A percentile compares a stretch with the other conserved stretches of the same genome.
These are phyloP conservation scores for Cordyceps pruinosa DNA, from an alignment of 2,329 filamentous ascomycete genomes.

Conservation along the genomic window DNA sequence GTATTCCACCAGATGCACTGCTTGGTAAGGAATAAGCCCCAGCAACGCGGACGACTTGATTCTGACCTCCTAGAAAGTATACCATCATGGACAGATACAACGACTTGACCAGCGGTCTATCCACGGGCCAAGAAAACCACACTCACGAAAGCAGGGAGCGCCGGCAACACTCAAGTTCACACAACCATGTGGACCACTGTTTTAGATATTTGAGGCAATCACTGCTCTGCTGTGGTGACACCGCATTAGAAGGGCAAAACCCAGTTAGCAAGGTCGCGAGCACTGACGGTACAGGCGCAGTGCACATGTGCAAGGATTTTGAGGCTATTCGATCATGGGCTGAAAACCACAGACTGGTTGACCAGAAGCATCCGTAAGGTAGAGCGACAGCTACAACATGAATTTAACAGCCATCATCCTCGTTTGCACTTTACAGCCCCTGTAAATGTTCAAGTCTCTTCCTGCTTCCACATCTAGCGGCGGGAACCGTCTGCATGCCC, in stretches of 20 bases:
- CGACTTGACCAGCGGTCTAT: background rate
- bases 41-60: background rate
- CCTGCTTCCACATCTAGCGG: no score
- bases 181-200: background rate
- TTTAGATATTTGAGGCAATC: background rate
- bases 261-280: background rate
- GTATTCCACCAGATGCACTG: background rate
- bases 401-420: no score
- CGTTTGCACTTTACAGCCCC: no score
- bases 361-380: background rate
- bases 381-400: background rate
- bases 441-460: no score
- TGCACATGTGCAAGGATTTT: constrained; percentile 3
- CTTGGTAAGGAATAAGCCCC: background rate
- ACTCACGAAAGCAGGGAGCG: background rate
- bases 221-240: background rate
- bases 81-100: background rate
- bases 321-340: background rate
- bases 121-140: background rate
- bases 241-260: background rate
- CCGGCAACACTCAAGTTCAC: background rate
- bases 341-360: background rate
- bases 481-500: no score
- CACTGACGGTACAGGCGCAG: background rate
- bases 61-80: background rate